These are phyloP conservation scores for Globisporangium orthogonon DNA, from an alignment of 352 stramenopile species.

Conservation along the genomic window DNA sequence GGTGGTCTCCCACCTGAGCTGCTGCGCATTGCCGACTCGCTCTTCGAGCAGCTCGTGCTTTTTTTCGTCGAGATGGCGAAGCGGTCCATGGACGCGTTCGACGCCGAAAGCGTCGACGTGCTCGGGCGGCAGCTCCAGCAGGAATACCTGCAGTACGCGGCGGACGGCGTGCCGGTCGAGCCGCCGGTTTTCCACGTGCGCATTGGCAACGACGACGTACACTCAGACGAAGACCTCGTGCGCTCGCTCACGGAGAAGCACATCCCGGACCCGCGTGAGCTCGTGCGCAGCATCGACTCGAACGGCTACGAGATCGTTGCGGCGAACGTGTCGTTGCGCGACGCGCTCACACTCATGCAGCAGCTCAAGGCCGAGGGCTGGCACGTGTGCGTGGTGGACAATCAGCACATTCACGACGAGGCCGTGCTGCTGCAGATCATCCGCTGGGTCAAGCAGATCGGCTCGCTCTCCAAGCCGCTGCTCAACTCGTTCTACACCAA, in stretches of 20 bases:
- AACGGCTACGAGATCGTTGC: constrained; percentile 69
- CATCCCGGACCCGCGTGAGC: constrained; percentile 45
- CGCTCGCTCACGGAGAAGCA: constrained; percentile 79
- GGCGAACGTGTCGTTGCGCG: constrained; percentile 35
- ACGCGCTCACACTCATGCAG: constrained; percentile 72
- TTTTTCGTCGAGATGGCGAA: constrained; percentile 74
- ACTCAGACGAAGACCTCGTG: constrained; percentile 97
- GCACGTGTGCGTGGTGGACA: constrained; percentile 76
- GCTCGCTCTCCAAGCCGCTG: constrained; percentile 47
- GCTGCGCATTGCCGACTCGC: constrained; percentile 39
- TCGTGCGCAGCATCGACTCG: constrained; percentile 69
- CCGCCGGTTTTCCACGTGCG: constrained; percentile 81
- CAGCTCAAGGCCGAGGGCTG: constrained; percentile 73
- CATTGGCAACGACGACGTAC: constrained; percentile 98
- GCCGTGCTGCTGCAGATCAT: constrained; percentile 54
- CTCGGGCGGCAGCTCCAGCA: constrained; percentile 28
- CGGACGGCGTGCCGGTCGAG: constrained; percentile 9
- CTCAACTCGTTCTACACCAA: constrained; percentile 65
- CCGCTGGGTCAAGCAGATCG: constrained; percentile 70
- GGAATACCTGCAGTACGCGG: constrained; percentile 10
- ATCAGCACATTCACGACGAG: constrained; percentile 69
- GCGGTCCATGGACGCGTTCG: constrained; percentile 63
- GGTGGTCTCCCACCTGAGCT: constrained; percentile 29
- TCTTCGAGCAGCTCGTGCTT: constrained; percentile 68
- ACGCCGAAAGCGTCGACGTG: constrained; percentile 45